Evolutionary conservation across 2,329 filamentous ascomycete species (phyloP).

Genomic region (Madurella mycetomatis): DNA sequence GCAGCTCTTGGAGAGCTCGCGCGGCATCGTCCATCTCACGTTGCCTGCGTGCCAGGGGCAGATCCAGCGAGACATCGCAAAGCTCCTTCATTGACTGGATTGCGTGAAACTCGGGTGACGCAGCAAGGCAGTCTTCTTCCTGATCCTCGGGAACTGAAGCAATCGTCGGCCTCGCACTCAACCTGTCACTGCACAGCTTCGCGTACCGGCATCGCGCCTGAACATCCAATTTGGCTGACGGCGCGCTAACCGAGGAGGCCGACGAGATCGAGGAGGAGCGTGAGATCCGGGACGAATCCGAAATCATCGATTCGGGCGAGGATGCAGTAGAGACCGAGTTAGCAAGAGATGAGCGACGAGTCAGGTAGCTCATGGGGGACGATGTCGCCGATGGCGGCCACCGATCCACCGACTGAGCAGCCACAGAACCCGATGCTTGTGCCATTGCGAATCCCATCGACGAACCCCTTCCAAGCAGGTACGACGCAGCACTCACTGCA

Average conservation of each 20-base stretch:
- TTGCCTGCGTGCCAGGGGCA: slow-evolving; percentile 42
- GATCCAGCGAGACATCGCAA: slow-evolving; percentile 46
- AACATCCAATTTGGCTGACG: slow-evolving; percentile 53
- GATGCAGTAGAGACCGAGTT: slow-evolving; percentile 60
- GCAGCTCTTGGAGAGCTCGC: slow-evolving; percentile 55
- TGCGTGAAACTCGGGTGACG: slow-evolving; percentile 55
- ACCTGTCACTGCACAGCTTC: slow-evolving; percentile 55
- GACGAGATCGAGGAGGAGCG: slow-evolving; percentile 63
- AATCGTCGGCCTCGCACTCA: slow-evolving; percentile 48
- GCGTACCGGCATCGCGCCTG: slow-evolving; percentile 60
- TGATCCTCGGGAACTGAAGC: slow-evolving; percentile 55
- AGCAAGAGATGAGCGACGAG: slow-evolving; percentile 59
- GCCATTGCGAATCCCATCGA: slow-evolving; percentile 60
- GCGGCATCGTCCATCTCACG: slow-evolving; percentile 53
- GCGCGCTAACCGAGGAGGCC: slow-evolving; percentile 59
- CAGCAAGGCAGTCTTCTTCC: slow-evolving; percentile 46
- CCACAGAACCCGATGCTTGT: slow-evolving; percentile 45
- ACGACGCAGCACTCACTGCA: slow-evolving; percentile 52
- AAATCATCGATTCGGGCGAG: slow-evolving; percentile 64
- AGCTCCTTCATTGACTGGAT: slow-evolving; percentile 50
- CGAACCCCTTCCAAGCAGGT: slow-evolving; percentile 45
- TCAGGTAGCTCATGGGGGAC: slow-evolving; percentile 49
- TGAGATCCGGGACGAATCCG: slow-evolving; percentile 57
- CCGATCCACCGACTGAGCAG: slow-evolving; percentile 49
- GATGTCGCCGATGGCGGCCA: slow-evolving; percentile 46